phyloP scores from a whole-genome alignment of 805 yeast species.

The Candida chauliodis region DNA sequence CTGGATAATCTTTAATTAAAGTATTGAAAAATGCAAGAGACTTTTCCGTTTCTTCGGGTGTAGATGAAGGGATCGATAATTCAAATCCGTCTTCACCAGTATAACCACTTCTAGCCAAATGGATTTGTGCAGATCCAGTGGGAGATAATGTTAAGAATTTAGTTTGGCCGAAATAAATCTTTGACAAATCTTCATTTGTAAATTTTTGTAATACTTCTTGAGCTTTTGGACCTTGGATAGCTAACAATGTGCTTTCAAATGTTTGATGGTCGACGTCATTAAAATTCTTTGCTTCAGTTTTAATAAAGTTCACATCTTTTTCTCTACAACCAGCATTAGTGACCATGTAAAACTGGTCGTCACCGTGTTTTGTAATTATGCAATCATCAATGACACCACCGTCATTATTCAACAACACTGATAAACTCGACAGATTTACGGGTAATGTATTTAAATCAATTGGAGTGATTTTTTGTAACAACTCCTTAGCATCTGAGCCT shows the following conservation, averaged over 20 bases:
- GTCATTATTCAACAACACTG: constrained; percentile 66
- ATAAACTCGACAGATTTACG: constrained; percentile 63
- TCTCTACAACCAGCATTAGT: constrained; percentile 95
- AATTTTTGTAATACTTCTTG: constrained; percentile 61
- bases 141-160: constrained; percentile 39
- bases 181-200: constrained; percentile 54
- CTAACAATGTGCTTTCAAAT: constrained; percentile 74
- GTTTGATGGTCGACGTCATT: constrained; percentile 37
- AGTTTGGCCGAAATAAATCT: constrained; percentile 73
- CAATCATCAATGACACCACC: constrained; percentile 93
- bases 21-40: constrained; percentile 61
- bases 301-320: constrained; percentile 68
- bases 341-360: constrained; percentile 76
- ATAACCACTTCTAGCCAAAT: constrained; percentile 93
- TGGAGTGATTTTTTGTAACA: constrained; percentile 84
- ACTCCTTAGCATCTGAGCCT: constrained; percentile 64
- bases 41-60: constrained; percentile 33
- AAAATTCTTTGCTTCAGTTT: constrained; percentile 43
- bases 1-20: constrained; percentile 49
- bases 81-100: constrained; percentile 99
- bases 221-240: constrained; percentile 91
- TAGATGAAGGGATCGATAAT: constrained; percentile 61
- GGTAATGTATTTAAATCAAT: constrained; percentile 63
- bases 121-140: constrained; percentile 48
- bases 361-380: constrained; percentile 81